Percentiles rank a stretch among this genome's conserved stretches.
phyloP scores from a whole-genome alignment of 306 rosid genomes.

The Parietaria judaica region DNA sequence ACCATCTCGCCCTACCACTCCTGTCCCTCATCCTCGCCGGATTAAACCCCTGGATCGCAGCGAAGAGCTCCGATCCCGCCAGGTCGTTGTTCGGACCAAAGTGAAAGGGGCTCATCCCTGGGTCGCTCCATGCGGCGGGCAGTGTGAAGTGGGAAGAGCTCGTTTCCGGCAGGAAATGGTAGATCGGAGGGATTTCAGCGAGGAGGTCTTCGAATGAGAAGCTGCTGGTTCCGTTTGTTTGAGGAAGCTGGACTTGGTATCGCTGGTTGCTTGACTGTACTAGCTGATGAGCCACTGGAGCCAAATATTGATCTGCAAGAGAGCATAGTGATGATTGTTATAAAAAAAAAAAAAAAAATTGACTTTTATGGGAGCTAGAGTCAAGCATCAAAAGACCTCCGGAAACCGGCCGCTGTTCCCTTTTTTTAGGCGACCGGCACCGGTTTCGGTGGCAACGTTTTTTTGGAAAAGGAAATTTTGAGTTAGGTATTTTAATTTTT shows the following conservation, averaged over 20 bases:
- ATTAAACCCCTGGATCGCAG: conserved; percentile 3
- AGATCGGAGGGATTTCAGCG: not conserved
- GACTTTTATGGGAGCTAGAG: no score
- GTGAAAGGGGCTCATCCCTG: not conserved
- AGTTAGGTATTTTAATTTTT: no score
- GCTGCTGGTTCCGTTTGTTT: conserved; percentile 14
- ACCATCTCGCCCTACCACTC: conserved; percentile 45
- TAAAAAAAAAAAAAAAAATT: no score
- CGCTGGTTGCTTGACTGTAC: not conserved
- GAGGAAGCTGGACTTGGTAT: not conserved
- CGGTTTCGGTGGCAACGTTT: no score
- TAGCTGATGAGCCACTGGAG: conserved; percentile 16
- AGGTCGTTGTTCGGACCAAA: conserved; percentile 14
- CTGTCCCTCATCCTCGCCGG: conserved; percentile 12
- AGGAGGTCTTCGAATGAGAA: conserved; percentile 16
- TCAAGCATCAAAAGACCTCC: no score
- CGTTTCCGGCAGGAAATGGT: conserved; percentile 17
- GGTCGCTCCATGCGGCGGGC: conserved; percentile 22
- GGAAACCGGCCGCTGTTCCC: no score
- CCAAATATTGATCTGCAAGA: conserved; percentile 31
- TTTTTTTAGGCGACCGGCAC: no score
- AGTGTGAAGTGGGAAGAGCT: conserved; percentile 3
- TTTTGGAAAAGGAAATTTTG: no score
- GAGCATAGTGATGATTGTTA: not conserved
- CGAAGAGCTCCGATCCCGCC: conserved; percentile 18